Evolutionary conservation across 345 rosid species (phyloP).

Genomic region (Pistacia integerrima): DNA sequence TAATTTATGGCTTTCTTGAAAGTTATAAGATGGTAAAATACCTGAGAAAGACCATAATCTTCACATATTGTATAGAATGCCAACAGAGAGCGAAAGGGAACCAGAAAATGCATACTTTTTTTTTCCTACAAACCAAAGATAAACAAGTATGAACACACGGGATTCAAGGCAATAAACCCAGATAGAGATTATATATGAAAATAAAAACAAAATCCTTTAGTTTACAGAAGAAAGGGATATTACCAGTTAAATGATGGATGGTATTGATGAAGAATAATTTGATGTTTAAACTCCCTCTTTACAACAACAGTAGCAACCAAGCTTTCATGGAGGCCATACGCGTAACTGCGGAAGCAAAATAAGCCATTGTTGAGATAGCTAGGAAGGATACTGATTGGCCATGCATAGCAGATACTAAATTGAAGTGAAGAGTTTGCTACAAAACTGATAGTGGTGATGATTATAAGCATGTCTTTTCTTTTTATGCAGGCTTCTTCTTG

Average conservation of each 20-base stretch:
- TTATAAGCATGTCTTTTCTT: too few species aligned
- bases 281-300: not conserved
- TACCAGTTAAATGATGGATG: not conserved
- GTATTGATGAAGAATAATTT: not conserved
- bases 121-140: too few species aligned
- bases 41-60: not conserved
- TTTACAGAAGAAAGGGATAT: not conserved
- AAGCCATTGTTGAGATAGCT: not conserved
- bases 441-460: not conserved
- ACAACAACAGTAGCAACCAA: not conserved
- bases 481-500: not conserved
- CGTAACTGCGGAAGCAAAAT: not conserved
- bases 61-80: too few species aligned
- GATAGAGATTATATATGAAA: not conserved
- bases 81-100: too few species aligned
- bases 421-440: not conserved
- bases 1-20: too few species aligned
- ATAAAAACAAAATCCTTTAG: not conserved
- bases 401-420: too few species aligned
- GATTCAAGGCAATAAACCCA: not conserved
- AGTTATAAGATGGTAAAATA: not conserved
- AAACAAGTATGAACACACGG: not conserved
- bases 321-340: not conserved
- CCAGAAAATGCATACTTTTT: too few species aligned
- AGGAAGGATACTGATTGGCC: too few species aligned